A percentile compares a stretch with the other conserved stretches of the same genome.
Conservation (phyloP, 192 early-diverging fungal genomes). For the Entrophospora sp. region DNA sequence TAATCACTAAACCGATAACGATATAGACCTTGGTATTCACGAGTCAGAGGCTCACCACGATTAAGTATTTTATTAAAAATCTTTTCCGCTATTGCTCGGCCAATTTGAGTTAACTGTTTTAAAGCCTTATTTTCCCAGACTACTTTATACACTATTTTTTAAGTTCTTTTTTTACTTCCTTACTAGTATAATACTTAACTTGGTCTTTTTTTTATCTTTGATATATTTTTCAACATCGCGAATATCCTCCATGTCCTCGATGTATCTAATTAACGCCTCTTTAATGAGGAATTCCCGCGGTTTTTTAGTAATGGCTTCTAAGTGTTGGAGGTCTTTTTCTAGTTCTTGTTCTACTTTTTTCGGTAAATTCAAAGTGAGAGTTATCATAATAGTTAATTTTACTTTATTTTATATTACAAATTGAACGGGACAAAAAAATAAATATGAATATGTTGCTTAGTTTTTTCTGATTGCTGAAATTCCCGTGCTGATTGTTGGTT, state of each 20-base stretch:
- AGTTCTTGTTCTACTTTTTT: not conserved
- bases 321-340: not conserved
- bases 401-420: no score
- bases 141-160: not conserved
- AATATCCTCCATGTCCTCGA: not conserved
- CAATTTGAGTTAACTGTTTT: not conserved
- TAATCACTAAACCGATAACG: not conserved
- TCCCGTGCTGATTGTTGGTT: not conserved
- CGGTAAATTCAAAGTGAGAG: not conserved
- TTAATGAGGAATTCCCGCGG: not conserved
- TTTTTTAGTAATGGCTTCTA: not conserved
- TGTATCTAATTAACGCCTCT: not conserved
- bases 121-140: not conserved
- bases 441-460: no score
- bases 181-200: not conserved
- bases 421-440: no score
- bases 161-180: not conserved
- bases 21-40: not conserved
- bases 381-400: not conserved
- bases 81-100: not conserved
- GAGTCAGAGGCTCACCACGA: not conserved
- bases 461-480: not conserved
- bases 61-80: not conserved
- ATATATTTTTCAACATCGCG: not conserved
- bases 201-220: not conserved